Percentiles rank a stretch among this genome's conserved stretches.
Evolutionary conservation across 169 alveolate species (phyloP).

Genomic region (Besnoitia besnoiti): DNA sequence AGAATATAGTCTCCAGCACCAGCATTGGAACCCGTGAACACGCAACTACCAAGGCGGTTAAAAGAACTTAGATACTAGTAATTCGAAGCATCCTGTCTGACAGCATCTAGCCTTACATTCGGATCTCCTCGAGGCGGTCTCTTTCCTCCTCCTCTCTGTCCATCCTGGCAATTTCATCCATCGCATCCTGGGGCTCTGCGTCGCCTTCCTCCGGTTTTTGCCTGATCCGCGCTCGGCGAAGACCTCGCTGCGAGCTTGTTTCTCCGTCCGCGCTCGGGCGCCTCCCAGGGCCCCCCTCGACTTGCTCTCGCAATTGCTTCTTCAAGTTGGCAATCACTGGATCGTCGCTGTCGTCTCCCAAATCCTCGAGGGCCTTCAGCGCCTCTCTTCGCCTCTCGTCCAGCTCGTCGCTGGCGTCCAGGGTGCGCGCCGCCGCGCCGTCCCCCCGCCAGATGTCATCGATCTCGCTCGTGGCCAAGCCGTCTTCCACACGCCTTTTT

Average conservation of each 20-base stretch:
- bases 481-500: not conserved
- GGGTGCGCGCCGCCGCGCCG: not conserved
- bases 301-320: not conserved
- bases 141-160: not conserved
- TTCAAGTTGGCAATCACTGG: not conserved
- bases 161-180: not conserved
- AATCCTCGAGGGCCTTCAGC: not conserved
- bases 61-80: too few species aligned
- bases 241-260: not conserved
- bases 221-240: not conserved
- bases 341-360: not conserved
- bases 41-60: too few species aligned
- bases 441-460: not conserved
- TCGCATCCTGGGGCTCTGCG: not conserved
- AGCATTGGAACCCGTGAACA: too few species aligned
- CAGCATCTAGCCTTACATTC: too few species aligned
- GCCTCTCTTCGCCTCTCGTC: constrained; percentile 13
- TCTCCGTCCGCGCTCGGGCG: not conserved
- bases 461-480: not conserved
- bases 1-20: too few species aligned
- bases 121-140: not conserved
- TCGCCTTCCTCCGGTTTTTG: not conserved
- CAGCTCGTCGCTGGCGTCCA: not conserved
- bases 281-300: not conserved
- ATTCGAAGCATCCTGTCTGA: too few species aligned